These are phyloP conservation scores for Chloranthus sessilifolius DNA, from an alignment of 164 flowering plant species.

Conservation along the genomic window DNA sequence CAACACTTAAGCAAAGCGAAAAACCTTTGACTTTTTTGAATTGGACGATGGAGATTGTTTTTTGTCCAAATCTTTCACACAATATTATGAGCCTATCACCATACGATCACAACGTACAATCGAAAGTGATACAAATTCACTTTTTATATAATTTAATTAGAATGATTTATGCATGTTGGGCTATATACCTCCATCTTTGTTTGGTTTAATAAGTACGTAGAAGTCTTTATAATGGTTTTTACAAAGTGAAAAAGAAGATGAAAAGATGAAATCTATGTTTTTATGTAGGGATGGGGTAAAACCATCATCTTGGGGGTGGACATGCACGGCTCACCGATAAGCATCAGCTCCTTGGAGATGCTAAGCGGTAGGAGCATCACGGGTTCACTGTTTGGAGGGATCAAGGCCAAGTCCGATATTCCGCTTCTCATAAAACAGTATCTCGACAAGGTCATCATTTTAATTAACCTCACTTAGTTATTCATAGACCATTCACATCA, in stretches of 20 bases:
- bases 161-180: neutral
- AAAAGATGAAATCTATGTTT: neutral
- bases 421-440: constrained; percentile 45
- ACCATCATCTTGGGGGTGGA: constrained; percentile 66
- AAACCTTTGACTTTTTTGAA: neutral
- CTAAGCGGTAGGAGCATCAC: constrained; percentile 39
- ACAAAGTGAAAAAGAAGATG: neutral
- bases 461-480: no score
- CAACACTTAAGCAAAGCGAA: neutral
- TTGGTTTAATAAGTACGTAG: neutral
- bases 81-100: no score
- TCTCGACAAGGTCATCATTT: constrained; percentile 43
- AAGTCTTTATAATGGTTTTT: neutral
- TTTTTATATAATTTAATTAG: neutral
- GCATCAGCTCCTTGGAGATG: constrained; percentile 28
- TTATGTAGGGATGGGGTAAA: constrained; percentile 59
- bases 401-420: constrained; percentile 59
- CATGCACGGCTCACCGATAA: constrained; percentile 39
- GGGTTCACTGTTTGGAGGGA: constrained; percentile 60
- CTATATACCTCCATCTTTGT: neutral
- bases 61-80: neutral
- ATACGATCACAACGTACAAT: neutral
- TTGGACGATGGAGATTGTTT: neutral
- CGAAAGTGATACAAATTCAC: neutral
- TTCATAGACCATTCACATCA: no score